Base-by-base conservation (phyloP, 305 asterid species). In the Fraxinus albicans region DNA sequence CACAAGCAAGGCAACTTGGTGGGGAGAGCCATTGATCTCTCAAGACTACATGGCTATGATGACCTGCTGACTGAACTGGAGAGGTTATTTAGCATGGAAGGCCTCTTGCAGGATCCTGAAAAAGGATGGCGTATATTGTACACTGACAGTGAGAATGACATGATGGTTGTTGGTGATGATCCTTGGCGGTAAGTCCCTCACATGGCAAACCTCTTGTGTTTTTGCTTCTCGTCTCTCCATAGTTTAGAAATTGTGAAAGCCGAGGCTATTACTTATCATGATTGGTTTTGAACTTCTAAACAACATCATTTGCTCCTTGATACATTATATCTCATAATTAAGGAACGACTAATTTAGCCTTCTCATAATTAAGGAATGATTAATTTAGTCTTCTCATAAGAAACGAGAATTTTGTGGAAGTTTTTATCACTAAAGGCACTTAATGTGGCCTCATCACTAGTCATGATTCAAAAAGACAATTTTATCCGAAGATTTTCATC, bases 141-240 rank as follows among this genome's bases (percentile, higher is more conserved):
- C 33, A 96, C 99, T 0, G 99, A 96, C 87, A 92, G 98, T 76
- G 99, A 96, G 86, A 96, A 91, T 75, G 99, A 96, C 88, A 93
- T 93, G 98, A 94, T 96, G 99, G 98, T 96, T 21, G 99, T 93
- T 12, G 99, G 99, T 7, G 99, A 96, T 38, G 99, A 96, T 88
- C 99, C 98, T 9, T 96, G 99, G 99, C 92, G 87, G 99, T 96
- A 93, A 91, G 99, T 91, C 77, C 81, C 86, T 33, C 60, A 33
- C 60, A 75, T 31, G 53, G 47, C 58, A 19, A 77, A 44, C 65
- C 8, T 77, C 47, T 60, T 4, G 8, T 6, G 9, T 25, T 12
- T 21, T 76, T 44, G 27, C n/a, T 69, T 69, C 75, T 69, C 1
- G 75, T 67, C 75, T 69, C 75, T 69, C 3, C 21, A 27, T 69